Evolutionary conservation across 495 filamentous ascomycete species (phyloP).

Genomic region (Aspergillus steynii): DNA sequence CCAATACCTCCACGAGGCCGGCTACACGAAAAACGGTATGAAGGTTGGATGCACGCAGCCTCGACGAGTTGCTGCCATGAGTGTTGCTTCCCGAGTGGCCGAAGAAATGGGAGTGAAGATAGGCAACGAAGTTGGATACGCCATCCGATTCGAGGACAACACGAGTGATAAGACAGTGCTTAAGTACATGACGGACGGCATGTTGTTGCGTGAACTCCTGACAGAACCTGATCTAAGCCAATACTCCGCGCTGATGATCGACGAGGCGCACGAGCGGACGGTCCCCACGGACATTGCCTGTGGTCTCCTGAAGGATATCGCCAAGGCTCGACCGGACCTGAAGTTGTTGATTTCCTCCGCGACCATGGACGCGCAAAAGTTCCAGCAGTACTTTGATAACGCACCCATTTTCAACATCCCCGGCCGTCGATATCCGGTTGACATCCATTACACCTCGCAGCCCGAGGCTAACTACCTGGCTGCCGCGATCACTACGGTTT

Average conservation of each 20-base stretch:
- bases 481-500: conserved; percentile 88
- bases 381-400: conserved; percentile 89
- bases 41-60: conserved; percentile 68
- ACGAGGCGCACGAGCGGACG: conserved; percentile 95
- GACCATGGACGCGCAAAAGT: conserved; percentile 93
- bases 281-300: conserved; percentile 90
- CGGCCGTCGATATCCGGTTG: conserved; percentile 85
- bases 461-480: conserved; percentile 95
- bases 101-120: conserved; percentile 92
- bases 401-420: conserved; percentile 96
- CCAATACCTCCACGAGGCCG: conserved; percentile 82
- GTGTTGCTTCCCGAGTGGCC: conserved; percentile 88
- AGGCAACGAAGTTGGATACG: conserved; percentile 92
- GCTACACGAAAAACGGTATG: conserved; percentile 76
- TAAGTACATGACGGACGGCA: conserved; percentile 98
- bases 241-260: conserved; percentile 94
- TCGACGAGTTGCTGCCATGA: conserved; percentile 95
- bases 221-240: conserved; percentile 81
- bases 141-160: conserved; percentile 92
- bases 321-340: conserved; percentile 79
- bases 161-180: conserved; percentile 91
- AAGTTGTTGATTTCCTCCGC: conserved; percentile 93
- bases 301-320: conserved; percentile 89
- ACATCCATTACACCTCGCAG: conserved; percentile 88
- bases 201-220: conserved; percentile 89